A percentile compares a stretch with the other conserved stretches of the same genome.
phyloP scores from a whole-genome alignment of 2,329 filamentous ascomycete genomes.

The Conoideocrella luteorostrata region DNA sequence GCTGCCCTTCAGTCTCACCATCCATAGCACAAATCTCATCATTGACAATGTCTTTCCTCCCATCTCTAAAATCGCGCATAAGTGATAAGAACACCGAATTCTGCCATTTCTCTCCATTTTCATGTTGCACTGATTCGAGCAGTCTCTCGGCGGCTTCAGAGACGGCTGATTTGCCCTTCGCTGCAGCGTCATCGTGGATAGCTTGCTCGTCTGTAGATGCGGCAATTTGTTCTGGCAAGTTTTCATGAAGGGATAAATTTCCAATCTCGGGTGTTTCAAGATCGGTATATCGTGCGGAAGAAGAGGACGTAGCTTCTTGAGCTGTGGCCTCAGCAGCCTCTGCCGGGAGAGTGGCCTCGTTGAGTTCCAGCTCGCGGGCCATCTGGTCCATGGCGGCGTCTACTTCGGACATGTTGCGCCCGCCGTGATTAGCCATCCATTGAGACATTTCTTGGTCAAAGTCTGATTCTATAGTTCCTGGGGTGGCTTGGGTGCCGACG shows the following conservation, averaged over 20 bases:
- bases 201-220: conserved; percentile 11
- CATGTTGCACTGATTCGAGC: conserved; percentile 36
- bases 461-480: conserved; percentile 23
- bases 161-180: conserved; percentile 28
- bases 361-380: conserved; percentile 33
- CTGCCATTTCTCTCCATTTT: conserved; percentile 40
- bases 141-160: conserved; percentile 36
- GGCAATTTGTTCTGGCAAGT: neutral
- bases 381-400: conserved; percentile 38
- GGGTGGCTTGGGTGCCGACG: conserved; percentile 15
- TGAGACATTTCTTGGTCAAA: conserved; percentile 34
- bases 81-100: conserved; percentile 38
- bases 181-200: conserved; percentile 7
- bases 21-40: conserved; percentile 31
- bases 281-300: conserved; percentile 17
- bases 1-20: conserved; percentile 8
- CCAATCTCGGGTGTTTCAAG: conserved; percentile 26
- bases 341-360: conserved; percentile 23
- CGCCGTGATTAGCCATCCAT: conserved; percentile 33
- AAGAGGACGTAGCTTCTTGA: conserved; percentile 13
- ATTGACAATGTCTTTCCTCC: conserved; percentile 36
- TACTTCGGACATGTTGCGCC: conserved; percentile 29
- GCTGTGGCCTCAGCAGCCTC: conserved; percentile 22
- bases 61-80: conserved; percentile 40
- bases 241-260: conserved; percentile 23